These are phyloP conservation scores for Cajanus cajan DNA, from an alignment of 306 rosid genomes.

Conservation along the genomic window DNA sequence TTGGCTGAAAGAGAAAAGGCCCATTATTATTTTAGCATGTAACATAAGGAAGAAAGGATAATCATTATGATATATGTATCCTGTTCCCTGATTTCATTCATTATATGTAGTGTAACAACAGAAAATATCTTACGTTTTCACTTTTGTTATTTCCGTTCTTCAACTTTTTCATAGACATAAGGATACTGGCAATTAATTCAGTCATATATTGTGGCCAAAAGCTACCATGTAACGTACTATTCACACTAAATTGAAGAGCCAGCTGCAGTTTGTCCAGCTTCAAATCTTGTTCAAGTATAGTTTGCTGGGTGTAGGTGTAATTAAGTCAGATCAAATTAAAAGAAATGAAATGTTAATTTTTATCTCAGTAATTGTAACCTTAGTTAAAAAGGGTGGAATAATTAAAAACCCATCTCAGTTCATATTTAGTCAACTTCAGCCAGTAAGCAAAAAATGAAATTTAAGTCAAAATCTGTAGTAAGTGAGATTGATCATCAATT, in stretches of 20 bases:
- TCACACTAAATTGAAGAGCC: slow-evolving; percentile 33
- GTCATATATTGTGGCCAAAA: slow-evolving; percentile 30
- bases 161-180: slow-evolving; percentile 33
- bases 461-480: slow-evolving; percentile 30
- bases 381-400: slow-evolving; percentile 13
- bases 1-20: slow-evolving; percentile 45
- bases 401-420: neutral
- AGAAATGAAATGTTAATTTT: neutral
- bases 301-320: neutral
- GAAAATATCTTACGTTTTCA: slow-evolving; percentile 27
- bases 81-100: slow-evolving; percentile 42
- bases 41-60: slow-evolving; percentile 46
- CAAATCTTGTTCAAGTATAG: neutral
- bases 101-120: slow-evolving; percentile 28
- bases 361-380: neutral
- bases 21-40: slow-evolving; percentile 54
- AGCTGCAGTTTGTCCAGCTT: neutral
- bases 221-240: slow-evolving; percentile 23
- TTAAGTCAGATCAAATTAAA: slow-evolving; percentile 8
- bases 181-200: slow-evolving; percentile 36
- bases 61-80: slow-evolving; percentile 35
- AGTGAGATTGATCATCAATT: slow-evolving; percentile 35
- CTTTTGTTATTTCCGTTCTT: neutral
- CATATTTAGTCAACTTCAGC: slow-evolving; percentile 33
- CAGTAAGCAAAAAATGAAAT: neutral